phyloP scores from a whole-genome alignment of 2,329 filamentous ascomycete genomes.

The Trichoderma koningii region DNA sequence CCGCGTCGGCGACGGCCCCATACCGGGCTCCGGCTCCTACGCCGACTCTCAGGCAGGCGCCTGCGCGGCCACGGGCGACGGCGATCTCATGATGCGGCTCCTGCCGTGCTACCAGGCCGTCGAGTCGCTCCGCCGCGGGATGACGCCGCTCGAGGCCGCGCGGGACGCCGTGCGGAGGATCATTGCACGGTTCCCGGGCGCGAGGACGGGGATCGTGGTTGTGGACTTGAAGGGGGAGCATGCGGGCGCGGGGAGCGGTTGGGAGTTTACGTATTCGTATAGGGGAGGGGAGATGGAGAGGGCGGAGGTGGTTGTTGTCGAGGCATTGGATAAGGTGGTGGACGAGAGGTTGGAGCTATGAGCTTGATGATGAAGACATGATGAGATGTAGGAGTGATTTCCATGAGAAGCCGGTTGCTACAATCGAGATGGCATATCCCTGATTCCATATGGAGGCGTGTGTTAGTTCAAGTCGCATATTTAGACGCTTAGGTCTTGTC shows the following conservation, averaged over 20 bases:
- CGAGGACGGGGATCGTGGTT: slow-evolving; percentile 54
- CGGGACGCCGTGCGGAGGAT: slow-evolving; percentile 54
- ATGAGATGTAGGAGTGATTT: neutral
- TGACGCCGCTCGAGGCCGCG: slow-evolving; percentile 52
- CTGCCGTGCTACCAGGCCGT: slow-evolving; percentile 60
- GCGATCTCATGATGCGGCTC: slow-evolving; percentile 60
- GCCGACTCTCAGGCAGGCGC: slow-evolving; percentile 56
- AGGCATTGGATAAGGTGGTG: slow-evolving; percentile 7
- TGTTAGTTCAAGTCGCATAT: no score
- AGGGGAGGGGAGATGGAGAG: slow-evolving; percentile 50
- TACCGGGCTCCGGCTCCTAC: slow-evolving; percentile 57
- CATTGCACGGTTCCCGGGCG: slow-evolving; percentile 49
- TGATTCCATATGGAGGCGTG: neutral
- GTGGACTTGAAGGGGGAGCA: slow-evolving; percentile 52
- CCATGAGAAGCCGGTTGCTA: neutral
- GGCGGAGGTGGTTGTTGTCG: slow-evolving; percentile 48
- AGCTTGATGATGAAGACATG: neutral
- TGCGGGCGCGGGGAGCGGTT: slow-evolving; percentile 54
- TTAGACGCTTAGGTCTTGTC: no score
- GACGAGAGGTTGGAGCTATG: neutral
- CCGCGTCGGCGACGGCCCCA: slow-evolving; percentile 58
- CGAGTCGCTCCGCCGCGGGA: slow-evolving; percentile 53
- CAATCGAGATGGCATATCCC: neutral
- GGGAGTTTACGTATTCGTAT: slow-evolving; percentile 58
- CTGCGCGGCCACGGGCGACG: slow-evolving; percentile 59